Evolutionary conservation across 192 early-diverging fungal genomes (phyloP).

Genomic region (Chytriomyces hyalinus): DNA sequence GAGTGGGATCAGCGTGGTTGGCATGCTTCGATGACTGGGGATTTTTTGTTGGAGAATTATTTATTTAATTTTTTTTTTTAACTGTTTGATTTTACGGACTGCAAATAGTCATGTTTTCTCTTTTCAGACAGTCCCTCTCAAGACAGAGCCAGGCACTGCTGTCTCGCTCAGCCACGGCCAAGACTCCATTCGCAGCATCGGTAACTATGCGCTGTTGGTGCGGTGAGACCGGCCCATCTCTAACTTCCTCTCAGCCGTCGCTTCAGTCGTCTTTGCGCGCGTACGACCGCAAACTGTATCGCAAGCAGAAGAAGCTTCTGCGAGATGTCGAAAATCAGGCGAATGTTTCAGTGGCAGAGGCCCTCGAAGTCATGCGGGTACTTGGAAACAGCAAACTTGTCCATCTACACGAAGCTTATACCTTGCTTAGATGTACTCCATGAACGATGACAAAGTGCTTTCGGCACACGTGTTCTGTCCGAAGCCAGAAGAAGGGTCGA

Average conservation of each 20-base stretch:
- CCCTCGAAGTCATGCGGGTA: constrained; percentile 41
- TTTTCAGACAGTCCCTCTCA: too few relatives aligned
- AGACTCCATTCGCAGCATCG: too few relatives aligned
- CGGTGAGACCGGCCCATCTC: not conserved
- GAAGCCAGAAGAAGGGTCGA: constrained; percentile 73
- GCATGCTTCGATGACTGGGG: too few relatives aligned
- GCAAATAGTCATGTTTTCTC: too few relatives aligned
- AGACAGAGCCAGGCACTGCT: too few relatives aligned
- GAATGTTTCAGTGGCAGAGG: constrained; percentile 44
- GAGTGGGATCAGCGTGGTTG: too few relatives aligned
- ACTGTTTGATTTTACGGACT: too few relatives aligned
- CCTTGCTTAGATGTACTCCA: constrained; percentile 39
- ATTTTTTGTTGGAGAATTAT: too few relatives aligned
- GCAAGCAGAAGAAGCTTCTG: constrained; percentile 50
- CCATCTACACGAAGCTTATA: not conserved
- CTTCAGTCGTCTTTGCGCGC: constrained; percentile 26
- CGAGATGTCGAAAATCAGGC: constrained; percentile 47
- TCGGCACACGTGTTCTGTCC: constrained; percentile 39
- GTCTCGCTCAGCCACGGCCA: too few relatives aligned
- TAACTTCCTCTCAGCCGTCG: constrained; percentile 4
- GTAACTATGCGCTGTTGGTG: too few relatives aligned
- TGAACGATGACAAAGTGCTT: constrained; percentile 39
- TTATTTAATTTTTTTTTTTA: too few relatives aligned
- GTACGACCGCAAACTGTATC: constrained; percentile 55
- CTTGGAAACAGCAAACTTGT: not conserved